Evolutionary conservation across 306 rosid species (phyloP).

Genomic region (Malus sylvestris): DNA sequence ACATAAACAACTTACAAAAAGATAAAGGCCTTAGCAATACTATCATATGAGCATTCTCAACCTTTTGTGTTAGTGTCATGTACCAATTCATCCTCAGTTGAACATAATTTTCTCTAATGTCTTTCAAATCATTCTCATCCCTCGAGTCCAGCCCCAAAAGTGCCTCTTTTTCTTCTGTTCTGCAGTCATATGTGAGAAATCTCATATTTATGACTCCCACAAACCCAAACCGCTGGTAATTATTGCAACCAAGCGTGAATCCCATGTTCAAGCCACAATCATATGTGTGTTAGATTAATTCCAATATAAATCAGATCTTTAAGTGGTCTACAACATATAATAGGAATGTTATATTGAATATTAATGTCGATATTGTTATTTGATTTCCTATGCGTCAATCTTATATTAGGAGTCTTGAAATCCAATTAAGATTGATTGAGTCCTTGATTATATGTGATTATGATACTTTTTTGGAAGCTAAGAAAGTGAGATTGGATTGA

Average conservation of each 20-base stretch:
- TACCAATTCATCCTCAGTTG: slow-evolving; percentile 5
- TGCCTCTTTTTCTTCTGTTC: slow-evolving; percentile 31
- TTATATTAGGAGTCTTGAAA: no score
- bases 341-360: no score
- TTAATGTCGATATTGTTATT: no score
- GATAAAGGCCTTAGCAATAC: background rate
- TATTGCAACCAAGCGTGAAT: slow-evolving; percentile 30
- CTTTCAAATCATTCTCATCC: slow-evolving; percentile 23
- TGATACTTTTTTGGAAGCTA: no score
- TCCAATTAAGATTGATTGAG: no score
- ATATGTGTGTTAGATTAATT: background rate
- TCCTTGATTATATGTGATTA: no score
- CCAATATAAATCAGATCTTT: no score
- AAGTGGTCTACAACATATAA: no score
- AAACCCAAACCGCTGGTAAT: slow-evolving; percentile 34
- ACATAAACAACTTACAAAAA: background rate
- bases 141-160: slow-evolving; percentile 13
- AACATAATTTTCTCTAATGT: slow-evolving; percentile 27
- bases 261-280: slow-evolving; percentile 35
- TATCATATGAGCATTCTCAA: background rate
- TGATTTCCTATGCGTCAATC: no score
- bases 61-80: background rate
- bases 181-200: slow-evolving; percentile 33
- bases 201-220: slow-evolving; percentile 30
- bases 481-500: no score